These are phyloP conservation scores for Trametes maxima DNA, from an alignment of 768 basidiomycete species.

Conservation along the genomic window DNA sequence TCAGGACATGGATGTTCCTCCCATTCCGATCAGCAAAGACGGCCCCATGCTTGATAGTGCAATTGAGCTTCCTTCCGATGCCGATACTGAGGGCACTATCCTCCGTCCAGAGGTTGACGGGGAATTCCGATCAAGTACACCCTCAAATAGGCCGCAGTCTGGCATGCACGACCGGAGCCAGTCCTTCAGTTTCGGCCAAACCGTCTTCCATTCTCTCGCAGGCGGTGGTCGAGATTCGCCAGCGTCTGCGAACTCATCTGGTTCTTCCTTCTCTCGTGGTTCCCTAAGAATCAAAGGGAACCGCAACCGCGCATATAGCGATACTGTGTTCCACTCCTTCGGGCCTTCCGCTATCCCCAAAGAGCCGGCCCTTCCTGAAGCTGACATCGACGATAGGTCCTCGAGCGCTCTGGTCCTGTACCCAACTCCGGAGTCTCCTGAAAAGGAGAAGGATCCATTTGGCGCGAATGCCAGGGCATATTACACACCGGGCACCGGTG, in stretches of 20 bases:
- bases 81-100: slow-evolving; percentile 24
- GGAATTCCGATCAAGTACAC: slow-evolving; percentile 20
- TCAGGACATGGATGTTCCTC: slow-evolving; percentile 52
- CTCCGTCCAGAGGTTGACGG: slow-evolving; percentile 7
- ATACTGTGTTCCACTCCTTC: slow-evolving; percentile 65
- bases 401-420: slow-evolving; percentile 52
- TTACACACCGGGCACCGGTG: slow-evolving; percentile 74
- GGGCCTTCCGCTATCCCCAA: slow-evolving; percentile 36
- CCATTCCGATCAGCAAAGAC: slow-evolving; percentile 39
- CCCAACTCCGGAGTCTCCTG: slow-evolving; percentile 22
- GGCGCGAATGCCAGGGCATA: slow-evolving; percentile 72
- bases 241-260: slow-evolving; percentile 27
- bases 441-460: slow-evolving; percentile 69
- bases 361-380: slow-evolving; percentile 48
- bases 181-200: slow-evolving; percentile 70
- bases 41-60: slow-evolving; percentile 39
- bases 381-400: slow-evolving; percentile 66
- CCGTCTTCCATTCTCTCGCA: slow-evolving; percentile 58
- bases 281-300: slow-evolving; percentile 30
- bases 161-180: slow-evolving; percentile 54
- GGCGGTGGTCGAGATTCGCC: slow-evolving; percentile 12
- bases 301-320: slow-evolving; percentile 60
- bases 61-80: slow-evolving; percentile 38
- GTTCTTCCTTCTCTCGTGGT: slow-evolving; percentile 22
- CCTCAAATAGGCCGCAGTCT: slow-evolving; percentile 16